phyloP scores from a whole-genome alignment of 441 rosid genomes.

The Populus hybrid region DNA sequence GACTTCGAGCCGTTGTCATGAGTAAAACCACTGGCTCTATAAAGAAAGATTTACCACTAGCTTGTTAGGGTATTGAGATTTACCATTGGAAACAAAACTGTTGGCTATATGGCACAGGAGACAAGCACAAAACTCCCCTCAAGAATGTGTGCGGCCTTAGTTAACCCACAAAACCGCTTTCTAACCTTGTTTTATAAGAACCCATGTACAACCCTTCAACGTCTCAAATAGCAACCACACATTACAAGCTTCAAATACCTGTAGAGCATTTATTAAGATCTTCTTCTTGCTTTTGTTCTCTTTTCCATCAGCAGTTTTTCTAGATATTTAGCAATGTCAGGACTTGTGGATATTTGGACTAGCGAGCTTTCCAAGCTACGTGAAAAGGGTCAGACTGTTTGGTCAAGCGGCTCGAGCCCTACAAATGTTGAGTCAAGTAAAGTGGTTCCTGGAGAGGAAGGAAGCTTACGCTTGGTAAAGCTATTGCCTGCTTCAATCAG shows the following conservation, averaged over 20 bases:
- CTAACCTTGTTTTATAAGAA: background rate
- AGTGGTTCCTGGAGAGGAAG: background rate
- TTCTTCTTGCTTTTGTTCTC: no score
- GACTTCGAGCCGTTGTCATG: no score
- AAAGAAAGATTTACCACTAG: background rate
- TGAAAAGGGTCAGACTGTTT: slow-evolving; percentile 36
- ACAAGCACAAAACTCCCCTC: no score
- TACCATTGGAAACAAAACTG: background rate
- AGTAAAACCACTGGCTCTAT: no score
- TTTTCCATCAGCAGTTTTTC: no score
- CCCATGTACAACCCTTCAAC: background rate
- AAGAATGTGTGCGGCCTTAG: background rate
- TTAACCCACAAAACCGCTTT: background rate
- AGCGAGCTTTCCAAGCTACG: slow-evolving; percentile 37
- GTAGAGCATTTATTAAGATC: background rate
- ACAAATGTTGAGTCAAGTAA: background rate
- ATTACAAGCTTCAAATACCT: background rate
- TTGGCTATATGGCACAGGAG: background rate
- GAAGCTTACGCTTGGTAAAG: slow-evolving; percentile 6
- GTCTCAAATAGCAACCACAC: background rate
- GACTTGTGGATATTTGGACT: slow-evolving; percentile 48
- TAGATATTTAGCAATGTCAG: slow-evolving; percentile 37
- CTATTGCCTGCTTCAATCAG: no score
- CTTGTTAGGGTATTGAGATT: background rate
- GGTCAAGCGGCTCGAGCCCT: slow-evolving; percentile 21